phyloP scores from a whole-genome alignment of 148 eudicot species.

The Silene latifolia region DNA sequence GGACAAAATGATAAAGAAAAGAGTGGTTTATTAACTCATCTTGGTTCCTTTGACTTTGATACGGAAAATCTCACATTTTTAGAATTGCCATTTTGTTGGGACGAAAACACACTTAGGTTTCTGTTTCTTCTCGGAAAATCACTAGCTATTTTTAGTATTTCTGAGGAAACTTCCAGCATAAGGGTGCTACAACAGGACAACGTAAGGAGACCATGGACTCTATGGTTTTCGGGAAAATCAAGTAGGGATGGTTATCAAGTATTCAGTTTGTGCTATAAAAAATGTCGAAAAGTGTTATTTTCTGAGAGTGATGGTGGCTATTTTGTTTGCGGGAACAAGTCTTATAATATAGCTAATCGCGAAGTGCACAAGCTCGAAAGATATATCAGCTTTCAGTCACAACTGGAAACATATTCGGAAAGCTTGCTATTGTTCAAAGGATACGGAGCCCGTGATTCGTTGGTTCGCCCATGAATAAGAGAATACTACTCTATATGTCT shows the following conservation, averaged over 20 bases:
- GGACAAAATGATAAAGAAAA: not conserved
- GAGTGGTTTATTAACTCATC: not conserved
- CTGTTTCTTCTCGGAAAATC: not conserved
- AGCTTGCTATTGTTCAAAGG: not conserved
- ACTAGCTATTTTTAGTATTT: not conserved
- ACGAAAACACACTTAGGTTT: not conserved
- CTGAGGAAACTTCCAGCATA: not conserved
- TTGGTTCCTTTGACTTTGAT: slow-evolving; percentile 9
- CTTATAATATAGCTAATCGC: not conserved
- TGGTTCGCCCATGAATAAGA: too few relatives aligned
- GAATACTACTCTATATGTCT: too few relatives aligned
- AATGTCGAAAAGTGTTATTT: not conserved
- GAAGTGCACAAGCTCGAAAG: not conserved
- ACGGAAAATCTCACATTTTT: not conserved
- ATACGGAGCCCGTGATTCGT: not conserved
- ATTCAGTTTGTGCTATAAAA: too few relatives aligned
- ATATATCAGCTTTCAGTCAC: not conserved
- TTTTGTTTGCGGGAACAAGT: not conserved
- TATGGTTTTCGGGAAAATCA: not conserved
- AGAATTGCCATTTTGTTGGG: not conserved
- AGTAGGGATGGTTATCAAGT: too few relatives aligned
- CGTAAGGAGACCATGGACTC: not conserved
- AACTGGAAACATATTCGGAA: not conserved
- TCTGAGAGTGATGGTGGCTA: not conserved
- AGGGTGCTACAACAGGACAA: not conserved